A percentile compares a stretch with the other conserved stretches of the same genome.
phyloP scores from a whole-genome alignment of 2,329 filamentous ascomycete species.

The Paraconiothyrium brasiliense region DNA sequence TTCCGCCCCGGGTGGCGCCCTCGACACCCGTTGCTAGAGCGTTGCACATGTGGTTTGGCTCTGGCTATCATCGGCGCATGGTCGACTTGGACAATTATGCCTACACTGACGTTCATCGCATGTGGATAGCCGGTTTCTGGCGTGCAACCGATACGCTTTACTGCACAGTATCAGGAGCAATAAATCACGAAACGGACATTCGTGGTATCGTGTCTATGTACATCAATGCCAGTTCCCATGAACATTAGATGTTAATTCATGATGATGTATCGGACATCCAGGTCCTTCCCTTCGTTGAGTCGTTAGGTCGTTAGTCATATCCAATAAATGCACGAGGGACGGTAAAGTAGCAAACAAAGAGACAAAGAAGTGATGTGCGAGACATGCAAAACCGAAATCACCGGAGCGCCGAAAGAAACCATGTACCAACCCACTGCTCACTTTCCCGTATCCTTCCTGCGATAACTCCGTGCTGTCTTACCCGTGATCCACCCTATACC shows the following conservation, averaged over 20 bases:
- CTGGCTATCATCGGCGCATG: not conserved
- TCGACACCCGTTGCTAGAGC: not conserved
- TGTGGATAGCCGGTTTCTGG: too few relatives aligned
- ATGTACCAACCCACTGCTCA: not conserved
- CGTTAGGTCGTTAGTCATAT: constrained; percentile 17
- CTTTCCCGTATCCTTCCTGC: not conserved
- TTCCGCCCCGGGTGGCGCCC: not conserved
- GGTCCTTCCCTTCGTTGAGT: constrained; percentile 1
- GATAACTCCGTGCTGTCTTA: constrained; percentile 16
- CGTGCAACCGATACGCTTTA: not conserved
- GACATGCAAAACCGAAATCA: not conserved
- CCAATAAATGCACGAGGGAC: constrained; percentile 13
- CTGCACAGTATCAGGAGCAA: not conserved
- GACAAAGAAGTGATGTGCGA: constrained; percentile 6
- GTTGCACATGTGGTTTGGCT: not conserved
- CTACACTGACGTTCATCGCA: not conserved
- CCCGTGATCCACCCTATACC: not conserved
- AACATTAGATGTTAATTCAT: constrained; percentile 29
- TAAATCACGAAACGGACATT: constrained; percentile 16
- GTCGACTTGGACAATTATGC: not conserved
- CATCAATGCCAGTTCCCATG: constrained; percentile 22
- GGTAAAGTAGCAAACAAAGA: constrained; percentile 9
- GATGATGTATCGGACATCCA: constrained; percentile 21
- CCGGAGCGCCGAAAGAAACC: constrained; percentile 7
- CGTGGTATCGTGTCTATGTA: constrained; percentile 29